phyloP scores from a whole-genome alignment of 441 rosid genomes.

The Erodium moschatum region DNA sequence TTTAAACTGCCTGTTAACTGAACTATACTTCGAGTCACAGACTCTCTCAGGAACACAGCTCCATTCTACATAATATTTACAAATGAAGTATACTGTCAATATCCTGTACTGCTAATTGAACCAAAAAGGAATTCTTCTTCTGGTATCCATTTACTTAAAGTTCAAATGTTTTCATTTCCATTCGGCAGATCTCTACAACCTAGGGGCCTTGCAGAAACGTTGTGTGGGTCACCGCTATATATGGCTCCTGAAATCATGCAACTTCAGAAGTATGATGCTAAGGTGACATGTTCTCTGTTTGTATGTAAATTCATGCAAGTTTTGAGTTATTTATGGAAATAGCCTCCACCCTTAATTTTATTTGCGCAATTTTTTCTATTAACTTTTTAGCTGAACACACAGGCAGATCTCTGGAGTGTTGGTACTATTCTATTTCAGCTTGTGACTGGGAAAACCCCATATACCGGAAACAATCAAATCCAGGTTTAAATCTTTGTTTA shows the following conservation, averaged over 20 bases:
- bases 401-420: slow-evolving; percentile 99
- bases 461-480: slow-evolving; percentile 76
- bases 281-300: slow-evolving; percentile 43
- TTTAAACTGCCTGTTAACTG: background rate
- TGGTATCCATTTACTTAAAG: background rate
- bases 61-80: background rate
- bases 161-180: slow-evolving; percentile 12
- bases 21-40: background rate
- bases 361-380: slow-evolving; percentile 22
- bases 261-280: slow-evolving; percentile 92
- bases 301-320: no score
- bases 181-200: slow-evolving; percentile 78
- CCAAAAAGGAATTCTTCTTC: background rate
- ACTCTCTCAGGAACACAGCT: background rate
- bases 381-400: slow-evolving; percentile 39
- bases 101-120: background rate
- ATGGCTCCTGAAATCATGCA: slow-evolving; percentile 99
- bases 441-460: slow-evolving; percentile 87
- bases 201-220: slow-evolving; percentile 89
- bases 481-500: slow-evolving; percentile 42
- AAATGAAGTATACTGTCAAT: background rate
- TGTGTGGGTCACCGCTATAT: slow-evolving; percentile 97
- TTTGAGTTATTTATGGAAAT: no score
- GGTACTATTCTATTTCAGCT: slow-evolving; percentile 94
- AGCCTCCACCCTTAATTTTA: no score